Conservation (phyloP, 257 asterid species). For the Solanum appendiculatum region DNA sequence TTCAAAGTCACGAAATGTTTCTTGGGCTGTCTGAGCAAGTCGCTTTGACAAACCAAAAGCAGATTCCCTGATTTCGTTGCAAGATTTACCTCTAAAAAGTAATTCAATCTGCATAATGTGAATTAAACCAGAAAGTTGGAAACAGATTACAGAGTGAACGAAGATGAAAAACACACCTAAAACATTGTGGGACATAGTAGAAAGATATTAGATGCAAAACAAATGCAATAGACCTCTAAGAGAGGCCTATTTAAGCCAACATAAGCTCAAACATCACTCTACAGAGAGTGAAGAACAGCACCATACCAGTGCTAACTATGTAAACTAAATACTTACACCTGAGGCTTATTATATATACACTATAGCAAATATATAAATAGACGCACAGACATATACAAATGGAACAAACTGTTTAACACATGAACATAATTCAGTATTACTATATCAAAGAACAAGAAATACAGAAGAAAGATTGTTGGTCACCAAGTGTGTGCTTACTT, state of each 20-base stretch:
- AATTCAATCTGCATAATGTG: constrained; percentile 53
- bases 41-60: constrained; percentile 95
- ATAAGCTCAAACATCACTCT: neutral
- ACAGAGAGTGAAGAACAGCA: neutral
- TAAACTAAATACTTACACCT: neutral
- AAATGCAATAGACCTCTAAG: neutral
- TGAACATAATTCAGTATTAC: neutral
- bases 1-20: constrained; percentile 94
- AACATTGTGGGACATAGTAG: neutral
- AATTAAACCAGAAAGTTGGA: neutral
- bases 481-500: neutral
- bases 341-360: neutral
- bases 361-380: neutral
- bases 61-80: constrained; percentile 80
- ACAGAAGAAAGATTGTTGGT: neutral
- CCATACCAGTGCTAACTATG: neutral
- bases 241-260: neutral
- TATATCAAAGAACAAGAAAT: neutral
- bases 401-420: neutral
- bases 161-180: neutral
- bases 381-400: neutral
- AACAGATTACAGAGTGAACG: neutral
- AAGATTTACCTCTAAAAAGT: constrained; percentile 84
- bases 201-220: neutral
- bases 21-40: constrained; percentile 95